A percentile compares a stretch with the other conserved stretches of the same genome.
phyloP scores from a whole-genome alignment of 148 eudicot genomes.

The Pouteria glomerata region DNA sequence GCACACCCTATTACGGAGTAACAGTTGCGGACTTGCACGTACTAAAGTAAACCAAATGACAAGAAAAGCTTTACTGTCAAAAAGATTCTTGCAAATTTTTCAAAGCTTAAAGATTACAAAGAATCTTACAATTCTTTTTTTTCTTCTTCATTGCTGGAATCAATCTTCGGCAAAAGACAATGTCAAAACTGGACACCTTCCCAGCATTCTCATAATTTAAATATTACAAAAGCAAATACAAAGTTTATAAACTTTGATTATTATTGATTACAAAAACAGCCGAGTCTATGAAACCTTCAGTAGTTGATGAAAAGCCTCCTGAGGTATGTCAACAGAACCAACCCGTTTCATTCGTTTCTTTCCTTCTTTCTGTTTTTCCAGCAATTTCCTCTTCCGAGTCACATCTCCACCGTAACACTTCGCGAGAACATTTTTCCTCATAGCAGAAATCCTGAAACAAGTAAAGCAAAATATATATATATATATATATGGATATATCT shows the following conservation, averaged over 20 bases:
- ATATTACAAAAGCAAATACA: not conserved
- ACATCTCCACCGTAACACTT: conserved; percentile 97
- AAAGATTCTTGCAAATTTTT: too few species aligned
- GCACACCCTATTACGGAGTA: too few species aligned
- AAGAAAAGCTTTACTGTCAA: too few species aligned
- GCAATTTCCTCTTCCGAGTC: conserved; percentile 70
- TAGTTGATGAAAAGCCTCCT: conserved; percentile 88
- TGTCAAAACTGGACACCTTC: not conserved
- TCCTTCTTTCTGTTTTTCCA: conserved; percentile 97
- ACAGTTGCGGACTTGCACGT: too few species aligned
- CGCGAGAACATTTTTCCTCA: conserved; percentile 96
- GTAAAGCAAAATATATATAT: not conserved
- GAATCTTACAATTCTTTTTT: too few species aligned
- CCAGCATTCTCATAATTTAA: not conserved
- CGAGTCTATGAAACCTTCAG: conserved; percentile 60
- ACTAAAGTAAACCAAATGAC: too few species aligned
- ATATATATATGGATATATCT: not conserved
- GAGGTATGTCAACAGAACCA: conserved; percentile 92
- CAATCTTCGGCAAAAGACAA: not conserved
- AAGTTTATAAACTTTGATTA: not conserved
- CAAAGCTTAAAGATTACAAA: too few species aligned
- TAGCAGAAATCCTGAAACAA: conserved; percentile 68
- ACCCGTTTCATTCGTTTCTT: conserved; percentile 98
- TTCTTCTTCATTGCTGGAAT: not conserved
- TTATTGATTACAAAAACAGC: not conserved